Conservation (phyloP, 2,329 filamentous ascomycete genomes). For the Clonostachys byssicola region DNA sequence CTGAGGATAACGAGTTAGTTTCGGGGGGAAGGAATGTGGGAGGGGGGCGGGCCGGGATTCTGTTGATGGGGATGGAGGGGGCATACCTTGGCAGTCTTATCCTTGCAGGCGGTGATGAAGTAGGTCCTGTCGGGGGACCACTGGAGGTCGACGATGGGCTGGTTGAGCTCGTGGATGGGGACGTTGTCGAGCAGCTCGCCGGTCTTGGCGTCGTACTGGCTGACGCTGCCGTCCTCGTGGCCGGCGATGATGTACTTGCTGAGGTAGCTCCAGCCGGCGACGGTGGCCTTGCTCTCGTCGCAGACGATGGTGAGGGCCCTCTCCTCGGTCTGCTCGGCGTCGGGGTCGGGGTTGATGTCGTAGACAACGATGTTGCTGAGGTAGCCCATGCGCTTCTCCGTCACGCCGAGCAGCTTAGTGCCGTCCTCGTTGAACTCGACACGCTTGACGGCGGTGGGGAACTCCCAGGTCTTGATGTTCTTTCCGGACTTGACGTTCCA, state of each 20-base stretch:
- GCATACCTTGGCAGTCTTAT: constrained; percentile 87
- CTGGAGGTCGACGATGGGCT: constrained; percentile 86
- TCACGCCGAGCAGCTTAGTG: constrained; percentile 84
- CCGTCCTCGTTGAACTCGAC: constrained; percentile 97
- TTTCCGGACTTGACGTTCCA: constrained; percentile 95
- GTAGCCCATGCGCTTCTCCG: constrained; percentile 97
- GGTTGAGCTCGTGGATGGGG: constrained; percentile 80
- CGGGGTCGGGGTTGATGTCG: constrained; percentile 79
- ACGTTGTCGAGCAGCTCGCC: constrained; percentile 80
- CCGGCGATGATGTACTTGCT: constrained; percentile 95
- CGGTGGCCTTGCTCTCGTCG: constrained; percentile 93
- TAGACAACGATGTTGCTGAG: constrained; percentile 91
- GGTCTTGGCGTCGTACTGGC: constrained; percentile 86
- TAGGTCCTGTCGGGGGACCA: constrained; percentile 93
- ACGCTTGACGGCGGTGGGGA: constrained; percentile 93
- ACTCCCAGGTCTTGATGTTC: constrained; percentile 96
- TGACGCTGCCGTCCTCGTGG: constrained; percentile 93
- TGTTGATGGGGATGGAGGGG: not conserved
- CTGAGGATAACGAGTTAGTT: constrained; percentile 26
- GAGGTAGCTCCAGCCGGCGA: constrained; percentile 93
- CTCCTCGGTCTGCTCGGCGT: constrained; percentile 82
- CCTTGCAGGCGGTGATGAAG: constrained; percentile 97
- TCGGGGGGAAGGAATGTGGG: not conserved
- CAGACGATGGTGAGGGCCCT: constrained; percentile 83
- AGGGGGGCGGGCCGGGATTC: not conserved